These are phyloP conservation scores for Colletotrichum sansevieriae DNA, from an alignment of 2,329 filamentous ascomycete species.

Conservation along the genomic window DNA sequence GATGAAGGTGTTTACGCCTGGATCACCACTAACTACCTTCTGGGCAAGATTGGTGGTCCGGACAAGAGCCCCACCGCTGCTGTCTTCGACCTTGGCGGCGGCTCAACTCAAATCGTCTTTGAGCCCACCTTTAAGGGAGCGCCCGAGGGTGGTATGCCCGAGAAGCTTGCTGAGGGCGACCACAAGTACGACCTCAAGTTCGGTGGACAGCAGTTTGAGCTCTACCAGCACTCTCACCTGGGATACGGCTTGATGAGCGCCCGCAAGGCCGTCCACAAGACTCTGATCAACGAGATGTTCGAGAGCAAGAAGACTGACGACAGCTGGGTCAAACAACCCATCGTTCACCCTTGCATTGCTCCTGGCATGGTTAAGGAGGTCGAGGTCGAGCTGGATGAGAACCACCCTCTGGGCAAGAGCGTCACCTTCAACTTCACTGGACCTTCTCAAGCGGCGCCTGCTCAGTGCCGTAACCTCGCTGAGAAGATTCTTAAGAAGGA, in stretches of 20 bases:
- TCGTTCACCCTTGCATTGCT: constrained; percentile 88
- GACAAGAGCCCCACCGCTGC: constrained; percentile 93
- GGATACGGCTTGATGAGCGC: constrained; percentile 97
- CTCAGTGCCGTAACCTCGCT: constrained; percentile 89
- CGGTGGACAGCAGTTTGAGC: constrained; percentile 88
- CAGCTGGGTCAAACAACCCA: constrained; percentile 77
- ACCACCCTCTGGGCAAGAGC: constrained; percentile 73
- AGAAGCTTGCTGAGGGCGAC: constrained; percentile 87
- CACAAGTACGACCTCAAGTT: constrained; percentile 96
- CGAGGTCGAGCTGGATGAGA: constrained; percentile 76
- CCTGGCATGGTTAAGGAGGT: constrained; percentile 83
- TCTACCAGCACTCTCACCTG: constrained; percentile 98
- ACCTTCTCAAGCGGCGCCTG: constrained; percentile 78
- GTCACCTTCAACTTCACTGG: constrained; percentile 89
- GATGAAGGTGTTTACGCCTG: constrained; percentile 98
- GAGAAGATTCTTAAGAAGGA: constrained; percentile 95
- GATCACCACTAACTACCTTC: constrained; percentile 98
- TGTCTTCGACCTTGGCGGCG: constrained; percentile 95
- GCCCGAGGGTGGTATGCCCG: constrained; percentile 82
- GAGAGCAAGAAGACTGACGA: constrained; percentile 70
- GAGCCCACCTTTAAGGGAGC: constrained; percentile 89
- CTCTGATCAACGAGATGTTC: constrained; percentile 79
- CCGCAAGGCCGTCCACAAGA: constrained; percentile 85
- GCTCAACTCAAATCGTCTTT: constrained; percentile 98
- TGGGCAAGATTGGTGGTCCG: constrained; percentile 95